Evolutionary conservation across 2,329 filamentous ascomycete genomes (phyloP).

Genomic region (Diaporthe eres): DNA sequence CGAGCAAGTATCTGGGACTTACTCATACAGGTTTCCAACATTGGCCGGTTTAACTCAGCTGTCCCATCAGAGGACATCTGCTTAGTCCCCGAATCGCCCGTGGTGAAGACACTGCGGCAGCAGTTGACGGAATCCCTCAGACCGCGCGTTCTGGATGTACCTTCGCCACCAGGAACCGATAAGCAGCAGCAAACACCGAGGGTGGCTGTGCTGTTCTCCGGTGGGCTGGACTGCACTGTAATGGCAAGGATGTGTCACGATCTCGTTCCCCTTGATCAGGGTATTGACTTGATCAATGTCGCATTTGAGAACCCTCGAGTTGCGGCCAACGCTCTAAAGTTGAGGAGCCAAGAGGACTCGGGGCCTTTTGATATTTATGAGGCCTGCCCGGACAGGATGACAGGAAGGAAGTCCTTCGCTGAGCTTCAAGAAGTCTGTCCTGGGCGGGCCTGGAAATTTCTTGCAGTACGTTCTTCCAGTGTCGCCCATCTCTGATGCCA

Average conservation of each 20-base stretch:
- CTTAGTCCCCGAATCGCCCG: constrained; percentile 59
- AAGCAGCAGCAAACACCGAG: constrained; percentile 64
- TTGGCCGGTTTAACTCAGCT: constrained; percentile 66
- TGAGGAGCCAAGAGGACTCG: constrained; percentile 46
- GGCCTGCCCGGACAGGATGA: constrained; percentile 89
- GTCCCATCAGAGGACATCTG: constrained; percentile 51
- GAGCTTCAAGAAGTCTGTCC: constrained; percentile 82
- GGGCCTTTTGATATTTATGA: constrained; percentile 72
- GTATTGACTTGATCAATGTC: constrained; percentile 92
- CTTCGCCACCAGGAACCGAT: constrained; percentile 54
- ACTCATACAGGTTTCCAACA: constrained; percentile 65
- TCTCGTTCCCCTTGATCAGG: constrained; percentile 75
- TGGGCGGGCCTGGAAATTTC: constrained; percentile 82
- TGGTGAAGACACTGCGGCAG: constrained; percentile 66
- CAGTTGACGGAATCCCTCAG: constrained; percentile 74
- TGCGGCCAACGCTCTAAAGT: constrained; percentile 66
- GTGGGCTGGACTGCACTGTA: constrained; percentile 92
- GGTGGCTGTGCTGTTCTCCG: constrained; percentile 90
- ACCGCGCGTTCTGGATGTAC: constrained; percentile 76
- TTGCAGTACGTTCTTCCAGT: constrained; percentile 68
- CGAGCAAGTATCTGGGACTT: constrained; percentile 55
- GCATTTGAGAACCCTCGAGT: constrained; percentile 94
- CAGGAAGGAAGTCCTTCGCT: constrained; percentile 83
- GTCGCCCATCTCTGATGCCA: constrained; percentile 26
- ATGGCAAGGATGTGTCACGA: constrained; percentile 87